phyloP scores from a whole-genome alignment of 768 basidiomycete species.

The Suillus brevipes region DNA sequence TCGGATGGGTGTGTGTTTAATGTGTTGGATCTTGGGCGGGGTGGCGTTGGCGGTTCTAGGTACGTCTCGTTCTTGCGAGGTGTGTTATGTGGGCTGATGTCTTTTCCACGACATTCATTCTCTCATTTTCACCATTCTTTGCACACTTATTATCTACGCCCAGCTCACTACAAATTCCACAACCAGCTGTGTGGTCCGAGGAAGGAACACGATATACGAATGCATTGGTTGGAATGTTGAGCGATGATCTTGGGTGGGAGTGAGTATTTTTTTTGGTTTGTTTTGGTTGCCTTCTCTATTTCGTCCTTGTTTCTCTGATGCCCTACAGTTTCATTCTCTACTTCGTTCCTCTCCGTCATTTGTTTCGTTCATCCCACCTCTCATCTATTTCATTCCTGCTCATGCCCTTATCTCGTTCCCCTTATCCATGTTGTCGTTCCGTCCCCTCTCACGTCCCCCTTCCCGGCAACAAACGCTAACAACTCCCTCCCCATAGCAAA shows the following conservation, averaged over 20 bases:
- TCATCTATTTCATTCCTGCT: not conserved
- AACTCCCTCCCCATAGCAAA: slow-evolving; percentile 30
- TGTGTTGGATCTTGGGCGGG: not conserved
- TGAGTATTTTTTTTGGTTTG: slow-evolving; percentile 31
- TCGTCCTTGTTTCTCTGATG: not conserved
- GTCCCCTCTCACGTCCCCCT: not conserved
- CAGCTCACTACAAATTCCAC: not conserved
- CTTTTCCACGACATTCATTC: not conserved
- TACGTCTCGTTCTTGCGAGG: not conserved
- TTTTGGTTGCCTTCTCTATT: not conserved
- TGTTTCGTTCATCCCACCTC: not conserved
- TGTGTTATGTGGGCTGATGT: not conserved
- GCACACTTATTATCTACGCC: not conserved
- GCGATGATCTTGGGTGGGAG: slow-evolving; percentile 53
- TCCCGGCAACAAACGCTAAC: not conserved
- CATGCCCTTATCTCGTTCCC: not conserved
- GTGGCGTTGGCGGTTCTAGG: not conserved
- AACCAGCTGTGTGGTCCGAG: slow-evolving; percentile 15
- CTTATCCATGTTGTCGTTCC: not conserved
- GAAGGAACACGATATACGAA: slow-evolving; percentile 18
- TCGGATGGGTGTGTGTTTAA: not conserved
- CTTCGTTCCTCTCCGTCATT: not conserved
- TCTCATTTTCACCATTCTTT: not conserved
- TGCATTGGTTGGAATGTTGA: slow-evolving; percentile 37
- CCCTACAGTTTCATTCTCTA: not conserved